These are phyloP conservation scores for Alternaria metachromatica DNA, from an alignment of 2,329 filamentous ascomycete species.

Conservation along the genomic window DNA sequence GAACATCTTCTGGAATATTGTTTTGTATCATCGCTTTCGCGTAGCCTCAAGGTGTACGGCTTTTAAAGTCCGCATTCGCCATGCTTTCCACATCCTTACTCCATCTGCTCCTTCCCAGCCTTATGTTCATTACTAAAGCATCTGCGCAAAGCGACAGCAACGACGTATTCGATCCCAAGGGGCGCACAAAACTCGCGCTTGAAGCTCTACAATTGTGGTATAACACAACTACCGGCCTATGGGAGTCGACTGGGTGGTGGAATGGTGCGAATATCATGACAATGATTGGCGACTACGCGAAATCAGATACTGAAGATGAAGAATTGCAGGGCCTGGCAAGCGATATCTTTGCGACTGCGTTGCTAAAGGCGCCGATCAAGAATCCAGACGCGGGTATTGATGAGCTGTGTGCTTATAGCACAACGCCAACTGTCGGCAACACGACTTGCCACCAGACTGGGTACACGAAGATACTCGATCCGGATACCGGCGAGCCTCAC, in stretches of 20 bases:
- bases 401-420: conserved; percentile 4
- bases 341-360: conserved; percentile 55
- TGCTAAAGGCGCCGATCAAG: conserved; percentile 40
- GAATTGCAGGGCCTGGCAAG: conserved; percentile 46
- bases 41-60: background rate
- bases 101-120: conserved; percentile 18
- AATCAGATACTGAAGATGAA: conserved; percentile 32
- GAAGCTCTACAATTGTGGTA: conserved; percentile 67
- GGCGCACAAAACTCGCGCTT: conserved; percentile 44
- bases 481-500: conserved; percentile 21
- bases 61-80: background rate
- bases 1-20: background rate
- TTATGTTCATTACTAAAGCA: conserved; percentile 25
- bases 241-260: conserved; percentile 74
- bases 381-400: conserved; percentile 42
- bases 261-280: conserved; percentile 73
- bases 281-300: conserved; percentile 62
- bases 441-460: conserved; percentile 13
- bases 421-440: conserved; percentile 5
- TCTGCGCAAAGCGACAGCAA: conserved; percentile 26
- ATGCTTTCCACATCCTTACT: conserved; percentile 28
- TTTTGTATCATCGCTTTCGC: background rate
- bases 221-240: conserved; percentile 65
- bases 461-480: conserved; percentile 32
- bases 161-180: conserved; percentile 23